phyloP scores from a whole-genome alignment of 768 basidiomycete genomes.

The Cystoderma amianthinum region DNA sequence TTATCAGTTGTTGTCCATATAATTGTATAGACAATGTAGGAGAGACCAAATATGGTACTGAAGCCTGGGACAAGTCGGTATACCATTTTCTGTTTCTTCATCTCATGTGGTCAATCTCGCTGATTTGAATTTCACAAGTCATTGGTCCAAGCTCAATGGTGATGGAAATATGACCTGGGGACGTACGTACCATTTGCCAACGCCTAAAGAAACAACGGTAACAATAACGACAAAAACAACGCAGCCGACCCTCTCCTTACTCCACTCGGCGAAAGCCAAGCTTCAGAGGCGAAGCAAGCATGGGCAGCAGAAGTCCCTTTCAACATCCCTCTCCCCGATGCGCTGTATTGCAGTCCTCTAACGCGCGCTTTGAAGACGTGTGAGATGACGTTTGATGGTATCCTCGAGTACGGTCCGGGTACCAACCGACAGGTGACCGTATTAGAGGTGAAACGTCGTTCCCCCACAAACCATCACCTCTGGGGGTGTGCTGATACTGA shows the following conservation, averaged over 20 bases:
- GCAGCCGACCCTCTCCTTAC: slow-evolving; percentile 63
- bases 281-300: slow-evolving; percentile 28
- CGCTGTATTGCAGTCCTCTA: slow-evolving; percentile 57
- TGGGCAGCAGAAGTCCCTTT: slow-evolving; percentile 42
- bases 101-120: neutral
- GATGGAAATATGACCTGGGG: slow-evolving; percentile 70
- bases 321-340: slow-evolving; percentile 45
- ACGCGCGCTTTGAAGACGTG: slow-evolving; percentile 55
- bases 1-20: neutral
- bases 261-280: slow-evolving; percentile 48
- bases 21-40: slow-evolving; percentile 57
- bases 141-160: slow-evolving; percentile 58
- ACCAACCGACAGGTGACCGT: slow-evolving; percentile 29
- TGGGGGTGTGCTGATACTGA: too few species aligned
- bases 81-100: neutral
- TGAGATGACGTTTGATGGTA: slow-evolving; percentile 40
- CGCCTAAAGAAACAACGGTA: neutral
- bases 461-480: too few species aligned
- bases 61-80: slow-evolving; percentile 56
- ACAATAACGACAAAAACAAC: neutral
- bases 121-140: slow-evolving; percentile 23
- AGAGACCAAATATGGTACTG: slow-evolving; percentile 46
- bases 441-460: slow-evolving; percentile 60
- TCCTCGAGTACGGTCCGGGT: slow-evolving; percentile 13
- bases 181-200: slow-evolving; percentile 34